Evolutionary conservation across 208 protist species (phyloP).

Genomic region (Acanthamoeba rhysodes): DNA sequence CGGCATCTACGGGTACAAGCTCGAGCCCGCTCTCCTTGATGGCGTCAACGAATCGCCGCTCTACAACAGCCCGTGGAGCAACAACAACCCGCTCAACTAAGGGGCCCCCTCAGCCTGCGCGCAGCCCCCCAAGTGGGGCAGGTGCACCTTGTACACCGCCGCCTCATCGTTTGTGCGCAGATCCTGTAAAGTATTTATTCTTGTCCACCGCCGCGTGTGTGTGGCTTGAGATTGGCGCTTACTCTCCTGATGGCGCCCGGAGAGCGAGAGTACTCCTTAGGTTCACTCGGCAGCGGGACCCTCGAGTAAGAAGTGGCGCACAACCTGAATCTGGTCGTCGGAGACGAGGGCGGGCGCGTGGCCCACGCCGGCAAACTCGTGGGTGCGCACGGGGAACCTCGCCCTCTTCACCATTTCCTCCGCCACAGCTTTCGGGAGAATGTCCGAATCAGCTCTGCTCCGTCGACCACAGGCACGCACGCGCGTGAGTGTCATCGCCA

Average conservation of each 20-base stretch:
- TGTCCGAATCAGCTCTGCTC: background rate
- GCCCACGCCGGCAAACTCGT: slow-evolving; percentile 16
- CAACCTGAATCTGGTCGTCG: background rate
- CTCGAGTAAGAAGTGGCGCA: background rate
- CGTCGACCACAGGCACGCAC: background rate
- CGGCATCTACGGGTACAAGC: slow-evolving; percentile 5
- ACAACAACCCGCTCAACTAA: background rate
- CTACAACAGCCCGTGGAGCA: background rate
- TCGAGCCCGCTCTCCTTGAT: background rate
- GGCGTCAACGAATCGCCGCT: background rate
- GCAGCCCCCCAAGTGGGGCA: too few species aligned
- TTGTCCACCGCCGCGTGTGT: too few species aligned
- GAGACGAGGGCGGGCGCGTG: background rate
- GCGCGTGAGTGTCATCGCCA: too few species aligned
- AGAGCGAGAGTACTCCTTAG: too few species aligned
- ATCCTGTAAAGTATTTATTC: too few species aligned
- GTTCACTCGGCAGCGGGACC: background rate
- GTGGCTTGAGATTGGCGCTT: too few species aligned
- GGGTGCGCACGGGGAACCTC: background rate
- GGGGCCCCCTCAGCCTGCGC: too few species aligned
- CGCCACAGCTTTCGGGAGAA: background rate
- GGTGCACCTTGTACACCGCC: too few species aligned
- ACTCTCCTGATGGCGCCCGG: too few species aligned
- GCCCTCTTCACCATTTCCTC: slow-evolving; percentile 20
- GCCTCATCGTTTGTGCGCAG: too few species aligned